These are phyloP conservation scores for Sporothrix schenckii DNA, from an alignment of 2,329 filamentous ascomycete species.

Conservation along the genomic window DNA sequence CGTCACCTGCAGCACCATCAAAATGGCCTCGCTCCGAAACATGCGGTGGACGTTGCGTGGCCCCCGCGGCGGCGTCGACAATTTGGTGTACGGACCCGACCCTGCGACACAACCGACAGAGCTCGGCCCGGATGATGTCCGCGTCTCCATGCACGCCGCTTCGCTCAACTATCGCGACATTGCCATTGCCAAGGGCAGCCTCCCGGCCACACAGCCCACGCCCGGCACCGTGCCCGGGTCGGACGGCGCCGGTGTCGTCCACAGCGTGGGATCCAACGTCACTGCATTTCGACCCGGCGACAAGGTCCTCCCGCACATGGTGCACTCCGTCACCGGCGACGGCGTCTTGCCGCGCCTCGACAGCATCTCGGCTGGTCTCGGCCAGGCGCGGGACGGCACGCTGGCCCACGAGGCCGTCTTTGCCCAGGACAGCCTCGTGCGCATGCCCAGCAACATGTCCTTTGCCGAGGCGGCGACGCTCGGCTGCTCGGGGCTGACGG, in stretches of 20 bases:
- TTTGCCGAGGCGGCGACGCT: slow-evolving; percentile 60
- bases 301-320: slow-evolving; percentile 21
- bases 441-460: slow-evolving; percentile 59
- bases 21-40: neutral
- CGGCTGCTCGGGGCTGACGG: slow-evolving; percentile 62
- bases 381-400: slow-evolving; percentile 42
- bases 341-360: slow-evolving; percentile 65
- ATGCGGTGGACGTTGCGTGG: slow-evolving; percentile 6
- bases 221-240: slow-evolving; percentile 54
- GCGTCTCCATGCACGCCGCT: slow-evolving; percentile 64
- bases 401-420: slow-evolving; percentile 63
- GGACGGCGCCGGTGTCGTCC: slow-evolving; percentile 58
- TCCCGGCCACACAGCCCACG: slow-evolving; percentile 39
- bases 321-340: neutral
- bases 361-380: slow-evolving; percentile 48
- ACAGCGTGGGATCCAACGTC: slow-evolving; percentile 58
- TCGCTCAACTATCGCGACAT: slow-evolving; percentile 61
- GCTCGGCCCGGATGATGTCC: slow-evolving; percentile 58
- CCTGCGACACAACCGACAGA: neutral
- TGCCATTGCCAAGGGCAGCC: slow-evolving; percentile 48
- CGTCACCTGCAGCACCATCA: neutral
- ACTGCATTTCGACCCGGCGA: slow-evolving; percentile 46
- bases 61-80: neutral
- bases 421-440: slow-evolving; percentile 68
- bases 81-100: neutral